phyloP scores from a whole-genome alignment of 441 rosid genomes.

The Erodium moschatum region DNA sequence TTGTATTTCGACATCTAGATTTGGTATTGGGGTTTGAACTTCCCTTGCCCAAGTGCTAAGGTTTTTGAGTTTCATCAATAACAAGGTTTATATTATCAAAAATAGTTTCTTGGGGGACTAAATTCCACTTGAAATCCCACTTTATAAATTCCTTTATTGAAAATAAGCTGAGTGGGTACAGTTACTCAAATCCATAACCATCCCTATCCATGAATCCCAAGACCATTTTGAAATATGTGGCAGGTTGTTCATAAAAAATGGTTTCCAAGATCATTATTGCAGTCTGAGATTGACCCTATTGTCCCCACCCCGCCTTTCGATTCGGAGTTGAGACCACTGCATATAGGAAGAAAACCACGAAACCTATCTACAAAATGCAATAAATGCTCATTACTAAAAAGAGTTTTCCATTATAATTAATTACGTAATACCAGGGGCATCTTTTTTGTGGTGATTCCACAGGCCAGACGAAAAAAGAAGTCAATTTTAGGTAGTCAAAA shows the following conservation, averaged over 20 bases:
- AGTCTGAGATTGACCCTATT: slow-evolving; percentile 15
- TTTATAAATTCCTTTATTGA: background rate
- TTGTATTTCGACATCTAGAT: background rate
- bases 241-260: background rate
- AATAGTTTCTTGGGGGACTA: background rate
- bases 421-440: background rate
- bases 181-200: background rate
- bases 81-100: background rate
- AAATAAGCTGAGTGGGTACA: background rate
- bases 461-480: slow-evolving; percentile 19
- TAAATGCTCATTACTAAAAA: background rate
- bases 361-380: slow-evolving; percentile 23
- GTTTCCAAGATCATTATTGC: background rate
- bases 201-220: slow-evolving; percentile 5
- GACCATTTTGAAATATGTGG: background rate
- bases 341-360: slow-evolving; percentile 36
- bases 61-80: background rate
- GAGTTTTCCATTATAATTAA: background rate
- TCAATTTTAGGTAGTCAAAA: slow-evolving; percentile 31
- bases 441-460: slow-evolving; percentile 14
- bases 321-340: slow-evolving; percentile 26
- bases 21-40: background rate
- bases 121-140: background rate
- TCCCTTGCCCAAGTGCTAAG: background rate
- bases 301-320: slow-evolving; percentile 36